These are phyloP conservation scores for Marsdenia floribunda DNA, from an alignment of 257 asterid species.

Conservation along the genomic window DNA sequence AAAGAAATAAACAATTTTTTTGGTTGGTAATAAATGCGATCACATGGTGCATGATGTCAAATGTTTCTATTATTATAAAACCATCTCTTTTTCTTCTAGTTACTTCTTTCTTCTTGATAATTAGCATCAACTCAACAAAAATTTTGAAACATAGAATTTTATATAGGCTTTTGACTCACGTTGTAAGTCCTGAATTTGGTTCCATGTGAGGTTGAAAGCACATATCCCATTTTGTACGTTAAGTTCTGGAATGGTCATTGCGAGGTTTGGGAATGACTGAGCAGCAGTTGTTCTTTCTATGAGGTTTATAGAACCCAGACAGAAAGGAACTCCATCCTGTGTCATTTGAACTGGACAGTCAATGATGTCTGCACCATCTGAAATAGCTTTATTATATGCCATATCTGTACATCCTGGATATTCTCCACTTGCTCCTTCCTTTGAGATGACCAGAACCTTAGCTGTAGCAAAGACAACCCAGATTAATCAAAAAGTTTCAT, in stretches of 20 bases:
- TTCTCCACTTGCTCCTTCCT: constrained; percentile 84
- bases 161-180: constrained; percentile 41
- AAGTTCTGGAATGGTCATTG: constrained; percentile 45
- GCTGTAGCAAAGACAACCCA: constrained; percentile 30
- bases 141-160: not conserved
- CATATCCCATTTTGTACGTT: constrained; percentile 39
- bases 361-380: constrained; percentile 69
- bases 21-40: not conserved
- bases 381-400: constrained; percentile 58
- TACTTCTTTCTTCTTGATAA: not conserved
- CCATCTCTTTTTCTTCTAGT: not conserved
- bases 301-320: constrained; percentile 72
- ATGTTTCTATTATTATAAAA: not conserved
- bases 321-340: constrained; percentile 58
- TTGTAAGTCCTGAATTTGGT: constrained; percentile 42
- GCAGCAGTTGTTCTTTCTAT: constrained; percentile 40
- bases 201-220: constrained; percentile 62
- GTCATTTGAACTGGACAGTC: constrained; percentile 82
- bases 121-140: not conserved
- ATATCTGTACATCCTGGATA: constrained; percentile 75
- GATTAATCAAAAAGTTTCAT: constrained; percentile 5
- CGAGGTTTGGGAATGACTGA: constrained; percentile 33
- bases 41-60: not conserved
- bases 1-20: too few species aligned
- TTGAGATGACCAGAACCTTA: constrained; percentile 45